Percentiles rank a stretch among this genome's conserved stretches.
Conservation (phyloP, 768 basidiomycete species). For the Pholiota conissans region DNA sequence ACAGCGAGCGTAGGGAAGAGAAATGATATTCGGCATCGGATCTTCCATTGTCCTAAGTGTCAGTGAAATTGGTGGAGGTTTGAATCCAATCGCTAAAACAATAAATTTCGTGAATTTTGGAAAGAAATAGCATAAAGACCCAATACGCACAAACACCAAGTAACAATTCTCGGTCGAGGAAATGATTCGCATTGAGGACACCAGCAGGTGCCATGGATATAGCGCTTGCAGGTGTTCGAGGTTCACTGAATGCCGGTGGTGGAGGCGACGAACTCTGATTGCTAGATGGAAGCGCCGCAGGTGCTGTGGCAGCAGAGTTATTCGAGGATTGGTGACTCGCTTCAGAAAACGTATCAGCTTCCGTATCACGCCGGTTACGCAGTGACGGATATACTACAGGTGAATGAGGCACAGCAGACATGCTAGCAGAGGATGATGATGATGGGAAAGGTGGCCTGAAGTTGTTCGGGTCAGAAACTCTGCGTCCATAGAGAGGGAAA, state of each 20-base stretch:
- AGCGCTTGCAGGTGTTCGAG: background rate
- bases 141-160: slow-evolving; percentile 60
- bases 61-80: slow-evolving; percentile 52
- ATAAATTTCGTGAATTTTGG: slow-evolving; percentile 8
- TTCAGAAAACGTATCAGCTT: slow-evolving; percentile 18
- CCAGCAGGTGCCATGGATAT: slow-evolving; percentile 5
- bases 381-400: slow-evolving; percentile 16
- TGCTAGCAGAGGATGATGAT: background rate
- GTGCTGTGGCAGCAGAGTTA: slow-evolving; percentile 9
- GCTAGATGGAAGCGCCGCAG: background rate
- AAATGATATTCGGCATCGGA: slow-evolving; percentile 71
- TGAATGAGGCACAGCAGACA: background rate
- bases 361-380: slow-evolving; percentile 14
- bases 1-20: slow-evolving; percentile 66
- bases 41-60: slow-evolving; percentile 47
- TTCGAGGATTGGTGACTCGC: slow-evolving; percentile 18
- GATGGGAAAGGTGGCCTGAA: background rate
- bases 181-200: slow-evolving; percentile 44
- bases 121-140: background rate
- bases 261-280: slow-evolving; percentile 2
- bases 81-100: slow-evolving; percentile 67
- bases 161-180: slow-evolving; percentile 58
- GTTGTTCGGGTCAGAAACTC: background rate
- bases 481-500: background rate
- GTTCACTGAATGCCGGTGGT: background rate